Base-by-base conservation (phyloP, 805 yeast genomes). In the Lachancea sp. region DNA sequence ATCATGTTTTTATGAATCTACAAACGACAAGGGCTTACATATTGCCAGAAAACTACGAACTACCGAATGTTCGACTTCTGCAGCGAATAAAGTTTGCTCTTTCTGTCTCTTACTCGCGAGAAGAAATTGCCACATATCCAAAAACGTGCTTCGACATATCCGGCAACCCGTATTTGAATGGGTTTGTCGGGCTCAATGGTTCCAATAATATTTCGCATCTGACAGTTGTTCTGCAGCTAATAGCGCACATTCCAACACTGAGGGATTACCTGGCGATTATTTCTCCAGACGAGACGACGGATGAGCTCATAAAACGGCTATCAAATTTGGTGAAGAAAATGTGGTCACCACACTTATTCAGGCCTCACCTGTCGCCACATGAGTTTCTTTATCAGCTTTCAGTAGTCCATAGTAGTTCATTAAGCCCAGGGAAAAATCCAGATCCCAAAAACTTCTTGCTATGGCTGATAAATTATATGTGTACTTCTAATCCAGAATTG, bases 131-230 rank as follows among this genome's bases (percentile, higher is more conserved):
- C 2, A 41, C 40, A 0, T 54, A 77, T 13, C 72, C 58, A 5
- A 44, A 39, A 13, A 34, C 39, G 15, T 56, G 69, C 8, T 36
- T 41, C 9, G 85, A 79, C 51, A 55, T 78, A 29, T 55, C 63
- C 29, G 69, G 69, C 8, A 62, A 65, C 13, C 38, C 55, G 2
- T 84, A 82, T 50, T 47, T 56, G 4, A 80, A 80, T 2, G 92
- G 95, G 0, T 79, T 67, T 49, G 65, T 83, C 23, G 88, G 90
- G 0, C 48, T 84, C 40, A 80, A 74, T 55, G 75, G 77, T 48
- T 63, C 72, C 30, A 65, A 69, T 28, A 56, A 56, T 7, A 75
- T 71, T 45, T 80, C 74, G 43, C 77, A 78, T 51, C 57, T 77
- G 24, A 81, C 78, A 48, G 83, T 74, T 1, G 54, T 80, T 0